A percentile compares a stretch with the other conserved stretches of the same genome.
Conservation (phyloP, 345 rosid species). For the Angophora floribunda region DNA sequence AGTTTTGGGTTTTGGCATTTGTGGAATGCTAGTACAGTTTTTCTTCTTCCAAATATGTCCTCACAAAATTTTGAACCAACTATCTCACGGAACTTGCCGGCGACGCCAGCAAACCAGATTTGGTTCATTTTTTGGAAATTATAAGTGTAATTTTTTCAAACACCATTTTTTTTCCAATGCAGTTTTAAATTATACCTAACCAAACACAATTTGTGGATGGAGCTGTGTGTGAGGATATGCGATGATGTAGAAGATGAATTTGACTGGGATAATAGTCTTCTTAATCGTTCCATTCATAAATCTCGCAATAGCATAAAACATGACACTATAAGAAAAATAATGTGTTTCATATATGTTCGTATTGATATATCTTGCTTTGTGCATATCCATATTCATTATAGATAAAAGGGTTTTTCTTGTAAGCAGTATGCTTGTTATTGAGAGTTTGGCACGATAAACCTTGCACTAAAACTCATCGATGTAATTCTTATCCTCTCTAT, state of each 20-base stretch:
- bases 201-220: neutral
- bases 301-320: neutral
- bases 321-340: neutral
- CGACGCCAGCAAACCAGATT: too few species aligned
- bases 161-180: too few species aligned
- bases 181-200: too few species aligned
- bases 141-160: too few species aligned
- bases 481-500: neutral
- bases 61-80: too few species aligned
- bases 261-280: neutral
- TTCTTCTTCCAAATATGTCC: too few species aligned
- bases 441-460: neutral
- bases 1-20: too few species aligned
- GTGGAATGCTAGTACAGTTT: too few species aligned
- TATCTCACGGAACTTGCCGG: too few species aligned
- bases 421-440: neutral
- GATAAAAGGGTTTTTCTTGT: rapidly evolving
- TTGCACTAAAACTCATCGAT: neutral
- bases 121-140: too few species aligned
- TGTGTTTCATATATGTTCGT: neutral
- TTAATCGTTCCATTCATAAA: neutral
- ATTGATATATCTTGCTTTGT: neutral
- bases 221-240: neutral
- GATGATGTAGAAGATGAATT: neutral
- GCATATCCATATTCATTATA: neutral